Evolutionary conservation across 1,139 yeast species (phyloP).

Genomic region (Debaryomyces nepalensis): DNA sequence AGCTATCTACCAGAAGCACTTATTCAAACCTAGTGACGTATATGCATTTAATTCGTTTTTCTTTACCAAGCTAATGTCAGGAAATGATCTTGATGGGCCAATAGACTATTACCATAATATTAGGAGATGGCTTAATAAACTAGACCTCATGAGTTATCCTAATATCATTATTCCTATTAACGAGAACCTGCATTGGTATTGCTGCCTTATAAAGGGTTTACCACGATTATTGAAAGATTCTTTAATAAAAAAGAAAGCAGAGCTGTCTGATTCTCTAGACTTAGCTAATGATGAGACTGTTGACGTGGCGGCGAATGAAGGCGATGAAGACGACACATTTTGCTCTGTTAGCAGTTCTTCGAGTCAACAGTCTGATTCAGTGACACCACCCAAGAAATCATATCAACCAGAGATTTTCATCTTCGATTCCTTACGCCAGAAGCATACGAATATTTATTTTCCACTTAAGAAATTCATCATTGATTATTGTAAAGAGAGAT

Average conservation of each 20-base stretch:
- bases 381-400: neutral
- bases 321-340: neutral
- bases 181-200: slow-evolving; percentile 86
- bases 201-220: slow-evolving; percentile 63
- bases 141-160: slow-evolving; percentile 64
- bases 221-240: slow-evolving; percentile 36
- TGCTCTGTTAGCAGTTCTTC: neutral
- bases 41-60: slow-evolving; percentile 85
- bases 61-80: slow-evolving; percentile 62
- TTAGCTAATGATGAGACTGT: too few species aligned
- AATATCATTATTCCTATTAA: slow-evolving; percentile 82
- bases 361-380: neutral
- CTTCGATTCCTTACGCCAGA: slow-evolving; percentile 75
- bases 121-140: slow-evolving; percentile 76
- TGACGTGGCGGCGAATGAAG: neutral
- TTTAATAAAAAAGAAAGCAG: slow-evolving; percentile 9
- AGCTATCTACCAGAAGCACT: slow-evolving; percentile 28
- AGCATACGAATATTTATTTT: slow-evolving; percentile 55
- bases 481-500: slow-evolving; percentile 71
- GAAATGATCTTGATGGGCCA: slow-evolving; percentile 19
- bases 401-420: slow-evolving; percentile 60
- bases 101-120: slow-evolving; percentile 63
- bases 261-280: too few species aligned
- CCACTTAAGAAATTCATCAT: slow-evolving; percentile 69
- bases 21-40: slow-evolving; percentile 36